Evolutionary conservation across 1,139 yeast species (phyloP), one percentile per base, ranked within the genome.

Genomic region (Geotrichum macrosporum): DNA sequence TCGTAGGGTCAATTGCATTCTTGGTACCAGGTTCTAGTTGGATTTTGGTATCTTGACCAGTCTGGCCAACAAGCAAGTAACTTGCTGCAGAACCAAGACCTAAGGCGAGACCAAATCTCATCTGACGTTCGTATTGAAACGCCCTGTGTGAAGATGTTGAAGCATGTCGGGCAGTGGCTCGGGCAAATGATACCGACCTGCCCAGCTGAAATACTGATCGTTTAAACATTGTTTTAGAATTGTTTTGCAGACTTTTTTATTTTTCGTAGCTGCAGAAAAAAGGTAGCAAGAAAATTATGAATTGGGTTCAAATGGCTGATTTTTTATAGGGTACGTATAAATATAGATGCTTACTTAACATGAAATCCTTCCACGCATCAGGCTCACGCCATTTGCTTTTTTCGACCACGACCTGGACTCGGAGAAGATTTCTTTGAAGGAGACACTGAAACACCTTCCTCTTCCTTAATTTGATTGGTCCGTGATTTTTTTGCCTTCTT

Each of bases 401-500:
- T 37, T 5, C 41, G 41, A n/a, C 41, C 41, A 8, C 41, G 5
- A 3, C 34, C 41, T 13, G 33, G 24, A 12, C 40, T 20, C 6
- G 41, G 41, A 2, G 40, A 36, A 13, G 30, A n/a, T 6, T 36
- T 31, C 13, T 36, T 36, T 4, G 40, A 24, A 6, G 41, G 41
- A 2, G 34, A 4, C 5, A 13, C 13, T 4, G 22, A 3, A 5
- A 37, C 41, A 2, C 41, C 47, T 8, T 43, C 54, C 22, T 44
- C 46, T 10, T 39, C 49, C 41, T 53, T 53, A 33, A 53, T 47
- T 22, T 45, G 47, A 10, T 50, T 53, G 9, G 55, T 44, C 12
- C 57, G 48, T 12, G 56, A 37, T 35, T 54, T 55, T 35, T 57
- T 58, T 19, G 47, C 45, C 47, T 51, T 53, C 39, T 55, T 53